Evolutionary conservation across 805 yeast species (phyloP), one percentile per base, ranked within the genome.

Genomic region (Zygosaccharomyces bisporus): DNA sequence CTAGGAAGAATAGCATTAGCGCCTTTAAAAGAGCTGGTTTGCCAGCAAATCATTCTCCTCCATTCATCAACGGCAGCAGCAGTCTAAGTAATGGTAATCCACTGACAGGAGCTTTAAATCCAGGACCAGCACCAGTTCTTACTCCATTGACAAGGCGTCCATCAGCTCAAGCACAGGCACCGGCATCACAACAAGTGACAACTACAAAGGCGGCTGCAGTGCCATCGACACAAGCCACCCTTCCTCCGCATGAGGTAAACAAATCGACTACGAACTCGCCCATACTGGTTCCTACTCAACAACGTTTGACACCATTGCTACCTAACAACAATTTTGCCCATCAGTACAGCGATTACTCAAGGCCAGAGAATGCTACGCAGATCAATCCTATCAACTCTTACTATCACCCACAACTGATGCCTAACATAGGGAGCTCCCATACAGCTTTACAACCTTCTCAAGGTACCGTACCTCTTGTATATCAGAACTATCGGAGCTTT

Each of bases 241-340:
- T 6, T 21, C 6, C 25, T 21, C 16, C 16, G 13, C 23, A 19
- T 5, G 27, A 23, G 3, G 5, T 9, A 12, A 34, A 13, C 23
- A 37, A 17, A 17, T 25, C 40, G 6, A 25, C 31, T n/a, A 37
- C 21, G 10, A 25, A 17, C 20, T 37, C 40, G 9, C 40, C 40
- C 8, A 16, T 25, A 4, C 7, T 37, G 14, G 40, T 37, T 3
- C 33, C 31, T 8, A 16, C 40, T 7, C 40, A 37, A 25, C 40
- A 25, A 17, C 19, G 40, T 7, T 12, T 37, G 8, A 37, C 40
- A 10, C 40, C 40, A 6, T 24, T 24, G 20, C 13, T 25, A 9
- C 40, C 40, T 10, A 37, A 25, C 7, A 37, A 37, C 30, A 37
- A 37, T 25, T 37, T 25, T 17, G 33, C 23, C 2, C 32, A 37